Base-by-base conservation (phyloP, 257 asterid genomes). In the Solanum tarijense region DNA sequence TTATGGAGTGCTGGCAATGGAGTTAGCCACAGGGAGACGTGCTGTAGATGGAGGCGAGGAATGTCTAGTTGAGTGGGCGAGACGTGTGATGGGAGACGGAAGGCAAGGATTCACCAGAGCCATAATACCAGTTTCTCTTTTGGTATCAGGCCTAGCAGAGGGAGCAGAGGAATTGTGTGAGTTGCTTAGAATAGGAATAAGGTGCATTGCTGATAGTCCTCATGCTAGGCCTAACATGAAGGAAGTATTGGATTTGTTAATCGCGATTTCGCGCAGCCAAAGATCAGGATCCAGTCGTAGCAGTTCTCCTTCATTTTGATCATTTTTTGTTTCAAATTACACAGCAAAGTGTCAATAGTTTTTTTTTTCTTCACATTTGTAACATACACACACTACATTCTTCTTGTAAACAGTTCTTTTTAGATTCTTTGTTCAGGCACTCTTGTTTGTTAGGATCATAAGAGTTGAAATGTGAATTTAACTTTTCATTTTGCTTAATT, bases 11-110 rank as follows among this genome's bases (percentile, higher is more conserved):
- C 90, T 97, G 32, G 94, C 91, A 2, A 96, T 97, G 99, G 99
- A 97, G 93, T 88, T 97, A 81, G 99, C 99, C 12, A 92, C 99
- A 0, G 96, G 97, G 75, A 88, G 99, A 46, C 90, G 98, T 66
- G 99, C 99, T 1, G 94, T 97, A 84, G 99, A 97, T 18, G 99
- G 98, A 8, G 99, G 98, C 9, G 99, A 97, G 84, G 99, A 97
- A 88, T 96, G 98, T 58, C 65, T 97, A 48, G 95, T 97, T 23
- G 99, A 97, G 75, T 97, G 99, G 99, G 98, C 94, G 0, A 94
- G 90, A 88, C 82, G 99, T 83, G 98, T 97, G 12, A 89, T 94
- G 90, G 97, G 98, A 66, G 95, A 94, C 4, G 94, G 95, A 55
- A 72, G 94, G 4, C 90, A 88, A 5, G 93, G 94, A 14, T 88